Percentiles rank a stretch among this genome's conserved stretches.
These are phyloP conservation scores for Aureobasidium pullulans DNA, from an alignment of 2,329 filamentous ascomycete genomes.

Conservation along the genomic window DNA sequence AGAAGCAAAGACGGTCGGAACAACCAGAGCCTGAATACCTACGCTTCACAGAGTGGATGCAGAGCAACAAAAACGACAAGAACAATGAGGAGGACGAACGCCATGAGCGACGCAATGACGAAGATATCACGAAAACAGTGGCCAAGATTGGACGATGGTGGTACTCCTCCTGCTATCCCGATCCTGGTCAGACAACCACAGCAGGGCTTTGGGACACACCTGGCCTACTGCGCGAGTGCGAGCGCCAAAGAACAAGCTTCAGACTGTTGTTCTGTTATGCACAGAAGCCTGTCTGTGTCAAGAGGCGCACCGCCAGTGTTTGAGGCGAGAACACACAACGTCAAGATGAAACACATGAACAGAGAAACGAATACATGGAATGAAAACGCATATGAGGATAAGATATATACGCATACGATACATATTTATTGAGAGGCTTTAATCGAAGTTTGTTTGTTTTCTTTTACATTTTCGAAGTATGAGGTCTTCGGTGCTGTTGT, in stretches of 20 bases:
- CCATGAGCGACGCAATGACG: slow-evolving; percentile 47
- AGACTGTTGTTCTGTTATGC: slow-evolving; percentile 89
- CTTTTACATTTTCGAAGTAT: not conserved
- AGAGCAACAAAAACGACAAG: not conserved
- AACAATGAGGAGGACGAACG: slow-evolving; percentile 1
- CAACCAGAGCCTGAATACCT: slow-evolving; percentile 4
- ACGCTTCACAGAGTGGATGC: not conserved
- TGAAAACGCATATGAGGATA: not conserved
- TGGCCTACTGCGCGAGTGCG: slow-evolving; percentile 71
- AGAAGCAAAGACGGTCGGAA: not conserved
- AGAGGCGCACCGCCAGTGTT: slow-evolving; percentile 43
- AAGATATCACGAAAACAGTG: slow-evolving; percentile 86
- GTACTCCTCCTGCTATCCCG: slow-evolving; percentile 91
- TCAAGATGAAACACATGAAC: not conserved
- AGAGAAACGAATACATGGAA: not conserved
- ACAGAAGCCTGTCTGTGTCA: slow-evolving; percentile 57
- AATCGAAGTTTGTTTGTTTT: not conserved
- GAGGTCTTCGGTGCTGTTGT: too few relatives aligned
- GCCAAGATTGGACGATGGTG: slow-evolving; percentile 90
- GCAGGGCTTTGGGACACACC: slow-evolving; percentile 70
- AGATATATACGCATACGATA: not conserved
- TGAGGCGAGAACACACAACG: slow-evolving; percentile 21
- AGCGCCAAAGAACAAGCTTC: slow-evolving; percentile 77
- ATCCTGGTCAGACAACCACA: slow-evolving; percentile 40
- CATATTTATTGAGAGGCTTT: not conserved